Conservation (phyloP, 306 rosid species). For the Cucumis cinereus region DNA sequence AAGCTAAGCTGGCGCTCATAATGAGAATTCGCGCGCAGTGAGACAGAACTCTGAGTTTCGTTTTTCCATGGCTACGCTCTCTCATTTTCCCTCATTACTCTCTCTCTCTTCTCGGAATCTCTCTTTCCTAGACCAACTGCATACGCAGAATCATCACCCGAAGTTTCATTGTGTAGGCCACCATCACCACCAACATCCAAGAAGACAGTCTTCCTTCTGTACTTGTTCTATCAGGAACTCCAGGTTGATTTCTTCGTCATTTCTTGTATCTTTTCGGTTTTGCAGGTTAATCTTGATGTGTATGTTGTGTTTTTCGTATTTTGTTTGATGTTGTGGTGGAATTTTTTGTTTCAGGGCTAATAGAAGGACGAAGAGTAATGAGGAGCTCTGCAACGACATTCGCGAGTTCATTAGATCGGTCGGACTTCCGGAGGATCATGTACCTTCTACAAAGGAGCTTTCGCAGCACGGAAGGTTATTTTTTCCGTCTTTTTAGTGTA, state of each 20-base stretch:
- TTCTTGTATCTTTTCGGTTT: neutral
- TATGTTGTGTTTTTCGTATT: neutral
- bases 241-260: constrained; percentile 21
- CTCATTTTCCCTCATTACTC: constrained; percentile 12
- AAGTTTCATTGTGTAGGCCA: neutral
- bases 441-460: constrained; percentile 74
- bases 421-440: constrained; percentile 56
- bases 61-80: constrained; percentile 25
- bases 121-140: constrained; percentile 16
- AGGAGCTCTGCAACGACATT: constrained; percentile 61
- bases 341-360: constrained; percentile 24
- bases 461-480: constrained; percentile 63
- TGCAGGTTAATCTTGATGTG: neutral
- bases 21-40: neutral
- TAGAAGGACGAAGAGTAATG: constrained; percentile 54
- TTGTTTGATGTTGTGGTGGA: neutral
- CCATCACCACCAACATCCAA: constrained; percentile 5
- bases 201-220: constrained; percentile 7
- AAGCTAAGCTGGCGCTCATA: neutral
- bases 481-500: neutral
- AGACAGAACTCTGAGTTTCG: neutral
- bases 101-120: constrained; percentile 19
- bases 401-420: constrained; percentile 36
- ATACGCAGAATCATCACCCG: neutral
- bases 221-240: constrained; percentile 26